Conservation (phyloP, 2,329 filamentous ascomycete species). For the Mycosphaerella arachidis region DNA sequence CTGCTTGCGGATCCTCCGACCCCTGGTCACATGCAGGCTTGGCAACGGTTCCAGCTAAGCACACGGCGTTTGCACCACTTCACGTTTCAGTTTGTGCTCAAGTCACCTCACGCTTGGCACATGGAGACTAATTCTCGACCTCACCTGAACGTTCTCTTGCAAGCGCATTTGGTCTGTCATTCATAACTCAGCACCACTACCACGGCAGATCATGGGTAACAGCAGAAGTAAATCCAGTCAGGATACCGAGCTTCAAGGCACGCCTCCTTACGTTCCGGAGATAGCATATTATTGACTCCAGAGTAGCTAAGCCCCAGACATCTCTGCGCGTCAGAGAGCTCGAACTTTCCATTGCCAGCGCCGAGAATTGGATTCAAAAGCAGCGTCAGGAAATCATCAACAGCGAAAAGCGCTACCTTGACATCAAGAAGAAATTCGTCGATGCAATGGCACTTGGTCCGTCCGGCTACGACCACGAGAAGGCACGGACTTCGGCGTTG, state of each 20-base stretch:
- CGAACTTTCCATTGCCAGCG: not conserved
- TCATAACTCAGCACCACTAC: not conserved
- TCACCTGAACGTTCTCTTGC: not conserved
- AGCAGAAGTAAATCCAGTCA: not conserved
- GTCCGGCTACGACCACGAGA: not conserved
- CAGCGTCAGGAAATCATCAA: not conserved
- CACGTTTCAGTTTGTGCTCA: not conserved
- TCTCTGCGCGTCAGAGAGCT: not conserved
- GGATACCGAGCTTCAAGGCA: not conserved
- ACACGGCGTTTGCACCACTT: not conserved
- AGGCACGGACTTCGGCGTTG: not conserved
- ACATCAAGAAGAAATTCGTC: not conserved
- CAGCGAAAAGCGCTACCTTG: not conserved
- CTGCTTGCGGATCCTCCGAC: not conserved
- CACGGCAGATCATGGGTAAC: not conserved
- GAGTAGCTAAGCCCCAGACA: not conserved
- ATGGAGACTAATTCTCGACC: not conserved
- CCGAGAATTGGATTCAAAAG: not conserved
- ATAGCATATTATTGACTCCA: not conserved
- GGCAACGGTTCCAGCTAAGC: not conserved
- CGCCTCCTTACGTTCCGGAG: not conserved
- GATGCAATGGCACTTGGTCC: not conserved
- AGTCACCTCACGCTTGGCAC: not conserved
- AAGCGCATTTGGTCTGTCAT: not conserved
- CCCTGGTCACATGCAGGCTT: not conserved